These are phyloP conservation scores for Cyamopsis tetragonoloba DNA, from an alignment of 306 rosid species.

Conservation along the genomic window DNA sequence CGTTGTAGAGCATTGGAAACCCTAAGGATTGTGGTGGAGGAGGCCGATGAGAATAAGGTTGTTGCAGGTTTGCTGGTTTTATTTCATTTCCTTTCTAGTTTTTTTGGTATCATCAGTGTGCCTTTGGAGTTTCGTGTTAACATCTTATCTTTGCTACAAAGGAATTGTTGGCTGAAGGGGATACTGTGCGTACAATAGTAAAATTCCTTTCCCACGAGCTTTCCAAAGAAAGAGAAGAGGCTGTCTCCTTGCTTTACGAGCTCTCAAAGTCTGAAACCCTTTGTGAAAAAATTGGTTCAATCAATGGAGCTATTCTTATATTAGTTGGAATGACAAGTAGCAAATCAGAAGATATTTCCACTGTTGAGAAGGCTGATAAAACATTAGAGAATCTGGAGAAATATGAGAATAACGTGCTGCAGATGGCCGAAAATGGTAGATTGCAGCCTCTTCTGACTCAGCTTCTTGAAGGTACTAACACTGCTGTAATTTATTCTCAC, in stretches of 20 bases:
- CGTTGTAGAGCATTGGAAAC: conserved; percentile 84
- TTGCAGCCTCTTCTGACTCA: conserved; percentile 80
- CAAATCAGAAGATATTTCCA: conserved; percentile 72
- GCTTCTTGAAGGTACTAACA: conserved; percentile 78
- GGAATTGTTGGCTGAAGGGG: conserved; percentile 91
- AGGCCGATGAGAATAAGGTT: conserved; percentile 86
- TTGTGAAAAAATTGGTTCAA: conserved; percentile 88
- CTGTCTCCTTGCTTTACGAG: conserved; percentile 89
- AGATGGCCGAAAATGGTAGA: conserved; percentile 94
- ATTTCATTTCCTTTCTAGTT: conserved; percentile 21
- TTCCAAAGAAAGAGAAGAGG: conserved; percentile 89
- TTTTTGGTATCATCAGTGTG: conserved; percentile 1
- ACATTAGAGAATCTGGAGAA: conserved; percentile 81
- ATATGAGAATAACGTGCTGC: conserved; percentile 80
- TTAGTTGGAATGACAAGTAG: conserved; percentile 97
- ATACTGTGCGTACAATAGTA: conserved; percentile 78
- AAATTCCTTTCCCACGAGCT: conserved; percentile 78
- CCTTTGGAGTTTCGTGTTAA: conserved; percentile 31
- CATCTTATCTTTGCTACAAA: conserved; percentile 38
- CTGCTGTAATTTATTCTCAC: background rate
- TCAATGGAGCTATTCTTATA: conserved; percentile 91
- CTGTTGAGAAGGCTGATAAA: conserved; percentile 74
- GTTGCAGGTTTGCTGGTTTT: conserved; percentile 34
- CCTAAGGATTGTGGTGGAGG: conserved; percentile 74
- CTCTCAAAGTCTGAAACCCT: conserved; percentile 82